Conservation (phyloP, 352 stramenopile genomes). For the Halophytophthora batemanensis region DNA sequence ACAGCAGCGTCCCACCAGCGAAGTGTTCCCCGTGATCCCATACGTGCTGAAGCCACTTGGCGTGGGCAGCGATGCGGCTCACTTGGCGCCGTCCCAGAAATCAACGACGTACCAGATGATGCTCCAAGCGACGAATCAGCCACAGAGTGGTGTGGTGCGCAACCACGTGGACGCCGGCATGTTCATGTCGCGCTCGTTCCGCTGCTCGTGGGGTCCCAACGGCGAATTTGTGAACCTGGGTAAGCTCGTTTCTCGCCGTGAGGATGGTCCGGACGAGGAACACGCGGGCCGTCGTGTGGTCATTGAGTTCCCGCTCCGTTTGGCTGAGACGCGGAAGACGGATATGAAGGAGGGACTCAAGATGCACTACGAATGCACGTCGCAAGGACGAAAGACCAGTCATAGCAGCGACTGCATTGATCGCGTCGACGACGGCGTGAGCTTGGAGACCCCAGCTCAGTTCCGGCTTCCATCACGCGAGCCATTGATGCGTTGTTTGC, state of each 20-base stretch:
- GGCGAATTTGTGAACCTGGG: constrained; percentile 68
- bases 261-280: constrained; percentile 17
- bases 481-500: constrained; percentile 50
- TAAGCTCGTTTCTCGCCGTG: constrained; percentile 30
- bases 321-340: constrained; percentile 31
- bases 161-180: constrained; percentile 64
- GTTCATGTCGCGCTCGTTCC: constrained; percentile 80
- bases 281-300: constrained; percentile 25
- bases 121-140: constrained; percentile 35
- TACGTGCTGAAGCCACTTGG: constrained; percentile 28
- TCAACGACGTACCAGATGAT: constrained; percentile 76
- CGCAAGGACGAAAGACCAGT: constrained; percentile 18
- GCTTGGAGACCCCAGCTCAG: constrained; percentile 25
- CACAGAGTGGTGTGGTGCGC: constrained; percentile 28
- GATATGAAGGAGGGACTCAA: constrained; percentile 52
- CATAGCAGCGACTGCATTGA: constrained; percentile 19
- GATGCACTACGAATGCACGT: constrained; percentile 55
- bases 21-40: constrained; percentile 34
- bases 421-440: constrained; percentile 12
- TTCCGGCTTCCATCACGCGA: constrained; percentile 52
- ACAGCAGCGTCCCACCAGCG: constrained; percentile 24
- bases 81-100: constrained; percentile 29
- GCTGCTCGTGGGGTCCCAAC: constrained; percentile 77
- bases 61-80: constrained; percentile 17
- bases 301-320: constrained; percentile 53